Base-by-base conservation (phyloP, 2,329 filamentous ascomycete genomes). In the Metarhizium humberi region DNA sequence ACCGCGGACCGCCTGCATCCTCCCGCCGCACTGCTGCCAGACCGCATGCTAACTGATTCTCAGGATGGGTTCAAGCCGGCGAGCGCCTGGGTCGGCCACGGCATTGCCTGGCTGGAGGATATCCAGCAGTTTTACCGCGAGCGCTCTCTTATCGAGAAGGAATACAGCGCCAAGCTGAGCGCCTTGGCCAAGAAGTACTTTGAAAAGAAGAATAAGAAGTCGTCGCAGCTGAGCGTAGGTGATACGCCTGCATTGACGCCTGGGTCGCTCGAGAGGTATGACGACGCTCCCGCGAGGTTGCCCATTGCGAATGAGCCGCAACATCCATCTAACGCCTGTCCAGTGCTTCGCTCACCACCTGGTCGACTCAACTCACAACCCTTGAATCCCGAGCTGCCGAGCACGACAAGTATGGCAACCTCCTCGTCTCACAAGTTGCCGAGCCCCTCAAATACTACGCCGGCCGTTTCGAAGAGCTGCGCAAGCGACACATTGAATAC, bases 91-190 rank as follows among this genome's bases (percentile, higher is more conserved):
- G 89, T 95, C 56, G 79, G 84, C 60, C 86, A 89, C 70, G 91
- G 92, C 60, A 95, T 99, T 69, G 78, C 82, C 61, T 99, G 92
- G 92, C 85, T 99, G 57, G 92, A 96, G 66, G 94, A 99, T 65
- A 89, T 99, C 60, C 90, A 99, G 71, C 86, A 90, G 67, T 99
- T 97, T 77, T 99, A 97, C 77, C 89, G 94, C 60, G 94, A 99
- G 73, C 84, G 95, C 56, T 90, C 90, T 67, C 84, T 78, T 40
- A 96, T 99, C 69, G 94, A 99, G 75, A 96, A 96, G 74, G 95
- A 99, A 70, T 97, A 99, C 71, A 88, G 90, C 64, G 81, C 87
- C 60, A 97, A 92, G 73, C 84, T 99, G 60, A 88, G 83, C 63
- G 85, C 84, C 2, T 77, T 99, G 52, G 94, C 92, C 55, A 95